Evolutionary conservation across 768 basidiomycete genomes (phyloP).

Genomic region (Scleroderma bovista): DNA sequence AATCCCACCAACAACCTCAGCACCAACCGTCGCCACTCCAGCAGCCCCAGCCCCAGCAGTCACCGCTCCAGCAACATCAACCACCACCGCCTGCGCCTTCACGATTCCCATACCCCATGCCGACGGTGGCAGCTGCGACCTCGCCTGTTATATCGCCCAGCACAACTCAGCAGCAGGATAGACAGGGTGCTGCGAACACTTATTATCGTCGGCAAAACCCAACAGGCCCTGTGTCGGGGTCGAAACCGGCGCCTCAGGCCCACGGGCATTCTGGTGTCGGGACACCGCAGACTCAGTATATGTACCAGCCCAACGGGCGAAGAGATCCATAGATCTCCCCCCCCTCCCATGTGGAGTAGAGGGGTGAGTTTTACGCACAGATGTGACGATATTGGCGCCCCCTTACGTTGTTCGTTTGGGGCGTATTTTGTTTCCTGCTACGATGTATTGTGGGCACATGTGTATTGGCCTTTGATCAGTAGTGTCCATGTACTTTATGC

Average conservation of each 20-base stretch:
- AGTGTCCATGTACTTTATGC: background rate
- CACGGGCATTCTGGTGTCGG: conserved; percentile 19
- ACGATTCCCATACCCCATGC: conserved; percentile 64
- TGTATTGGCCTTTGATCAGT: background rate
- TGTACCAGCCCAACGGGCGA: conserved; percentile 43
- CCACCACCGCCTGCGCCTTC: conserved; percentile 13
- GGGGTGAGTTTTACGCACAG: no score
- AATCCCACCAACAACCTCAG: conserved; percentile 9
- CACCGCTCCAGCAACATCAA: conserved; percentile 14
- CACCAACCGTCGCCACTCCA: conserved; percentile 6
- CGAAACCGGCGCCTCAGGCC: conserved; percentile 16
- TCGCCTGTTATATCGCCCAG: conserved; percentile 49
- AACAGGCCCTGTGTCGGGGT: conserved; percentile 13
- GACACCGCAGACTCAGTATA: conserved; percentile 39
- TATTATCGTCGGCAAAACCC: conserved; percentile 51
- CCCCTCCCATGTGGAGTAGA: no score
- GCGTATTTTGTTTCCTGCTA: background rate
- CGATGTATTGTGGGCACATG: background rate
- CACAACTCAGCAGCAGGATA: conserved; percentile 32
- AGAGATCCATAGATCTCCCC: conserved; percentile 16
- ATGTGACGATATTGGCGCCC: background rate
- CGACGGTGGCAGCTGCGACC: conserved; percentile 58
- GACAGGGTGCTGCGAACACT: conserved; percentile 29
- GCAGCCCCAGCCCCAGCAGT: conserved; percentile 1
- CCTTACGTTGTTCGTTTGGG: background rate